phyloP scores from a whole-genome alignment of 352 stramenopile genomes.

The Plasmopara muralis region DNA sequence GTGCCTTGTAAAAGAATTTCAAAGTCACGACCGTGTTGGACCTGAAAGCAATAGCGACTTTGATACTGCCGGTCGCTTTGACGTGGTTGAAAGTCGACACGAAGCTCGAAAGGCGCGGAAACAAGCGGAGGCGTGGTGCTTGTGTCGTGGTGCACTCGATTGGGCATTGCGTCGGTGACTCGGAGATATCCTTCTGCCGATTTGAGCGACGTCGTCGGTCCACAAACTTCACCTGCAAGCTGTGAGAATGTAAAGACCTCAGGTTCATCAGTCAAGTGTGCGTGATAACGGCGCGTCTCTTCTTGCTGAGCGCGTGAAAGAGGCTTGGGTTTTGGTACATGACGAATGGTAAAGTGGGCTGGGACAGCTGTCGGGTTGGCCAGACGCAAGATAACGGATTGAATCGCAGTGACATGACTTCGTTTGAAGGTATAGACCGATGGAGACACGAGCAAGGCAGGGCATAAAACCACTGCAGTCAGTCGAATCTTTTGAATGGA shows the following conservation, averaged over 20 bases:
- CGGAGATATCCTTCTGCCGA: slow-evolving; percentile 41
- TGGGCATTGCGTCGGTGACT: slow-evolving; percentile 30
- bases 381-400: slow-evolving; percentile 39
- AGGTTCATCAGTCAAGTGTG: slow-evolving; percentile 49
- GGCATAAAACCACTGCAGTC: slow-evolving; percentile 35
- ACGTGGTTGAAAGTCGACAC: slow-evolving; percentile 43
- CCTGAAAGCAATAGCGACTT: slow-evolving; percentile 61
- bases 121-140: slow-evolving; percentile 29
- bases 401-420: slow-evolving; percentile 42
- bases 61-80: slow-evolving; percentile 37
- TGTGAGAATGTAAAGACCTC: slow-evolving; percentile 52
- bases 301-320: slow-evolving; percentile 52
- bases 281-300: slow-evolving; percentile 44
- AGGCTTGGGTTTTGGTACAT: slow-evolving; percentile 44
- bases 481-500: slow-evolving; percentile 56
- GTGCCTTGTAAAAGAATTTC: slow-evolving; percentile 68
- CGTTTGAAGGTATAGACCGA: slow-evolving; percentile 59
- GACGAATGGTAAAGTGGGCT: slow-evolving; percentile 44
- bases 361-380: slow-evolving; percentile 61
- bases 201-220: slow-evolving; percentile 52
- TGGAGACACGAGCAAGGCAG: slow-evolving; percentile 55
- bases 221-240: slow-evolving; percentile 33
- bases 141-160: slow-evolving; percentile 20
- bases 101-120: slow-evolving; percentile 34
- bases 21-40: slow-evolving; percentile 52